These are phyloP conservation scores for Cryphonectria parasitica DNA, from an alignment of 2,329 filamentous ascomycete genomes.

Conservation along the genomic window DNA sequence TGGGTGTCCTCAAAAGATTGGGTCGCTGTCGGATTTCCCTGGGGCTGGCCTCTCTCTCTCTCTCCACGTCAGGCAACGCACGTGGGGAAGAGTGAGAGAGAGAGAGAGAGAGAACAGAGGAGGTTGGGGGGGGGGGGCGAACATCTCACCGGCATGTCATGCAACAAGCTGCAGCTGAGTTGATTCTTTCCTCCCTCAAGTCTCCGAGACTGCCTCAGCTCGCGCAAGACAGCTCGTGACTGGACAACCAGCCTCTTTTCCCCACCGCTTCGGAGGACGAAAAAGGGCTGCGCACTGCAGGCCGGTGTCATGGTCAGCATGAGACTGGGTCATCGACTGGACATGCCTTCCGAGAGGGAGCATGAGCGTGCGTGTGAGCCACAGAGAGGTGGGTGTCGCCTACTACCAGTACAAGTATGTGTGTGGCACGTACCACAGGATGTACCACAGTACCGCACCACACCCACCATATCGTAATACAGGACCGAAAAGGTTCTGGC, in stretches of 20 bases:
- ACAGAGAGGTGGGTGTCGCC: too few species aligned
- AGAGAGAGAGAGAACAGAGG: too few species aligned
- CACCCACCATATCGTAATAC: too few species aligned
- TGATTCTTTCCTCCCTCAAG: too few species aligned
- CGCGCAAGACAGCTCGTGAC: too few species aligned
- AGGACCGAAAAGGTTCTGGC: too few species aligned
- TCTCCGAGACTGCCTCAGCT: too few species aligned
- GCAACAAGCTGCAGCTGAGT: not conserved
- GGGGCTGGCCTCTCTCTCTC: not conserved
- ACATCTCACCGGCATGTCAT: not conserved
- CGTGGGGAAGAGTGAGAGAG: not conserved
- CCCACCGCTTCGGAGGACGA: not conserved
- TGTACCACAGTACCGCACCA: too few species aligned
- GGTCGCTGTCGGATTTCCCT: not conserved
- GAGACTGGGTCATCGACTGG: not conserved
- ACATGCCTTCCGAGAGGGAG: not conserved
- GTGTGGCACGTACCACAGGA: too few species aligned
- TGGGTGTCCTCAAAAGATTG: not conserved
- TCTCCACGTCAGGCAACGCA: constrained; percentile 8
- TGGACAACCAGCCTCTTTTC: too few species aligned
- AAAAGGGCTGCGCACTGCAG: constrained; percentile 3
- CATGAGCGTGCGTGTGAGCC: not conserved
- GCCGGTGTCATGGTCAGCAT: not conserved
- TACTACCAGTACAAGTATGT: too few species aligned
- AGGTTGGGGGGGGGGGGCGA: not conserved